Conservation (phyloP, 2,329 filamentous ascomycete species). For the Lomentospora prolificans region DNA sequence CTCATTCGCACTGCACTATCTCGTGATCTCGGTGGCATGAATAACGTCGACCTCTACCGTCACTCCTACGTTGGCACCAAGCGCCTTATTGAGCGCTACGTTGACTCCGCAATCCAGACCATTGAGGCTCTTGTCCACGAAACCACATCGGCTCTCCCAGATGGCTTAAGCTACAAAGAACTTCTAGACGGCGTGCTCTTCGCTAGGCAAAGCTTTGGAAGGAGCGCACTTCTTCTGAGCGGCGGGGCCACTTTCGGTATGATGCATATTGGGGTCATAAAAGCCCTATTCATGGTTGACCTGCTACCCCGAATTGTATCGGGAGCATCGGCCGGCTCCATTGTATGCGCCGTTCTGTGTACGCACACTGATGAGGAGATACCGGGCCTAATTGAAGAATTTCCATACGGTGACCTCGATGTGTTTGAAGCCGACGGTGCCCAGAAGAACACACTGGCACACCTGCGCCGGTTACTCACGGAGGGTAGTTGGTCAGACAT, state of each 20-base stretch:
- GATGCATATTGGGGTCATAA: constrained; percentile 83
- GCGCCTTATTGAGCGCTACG: constrained; percentile 75
- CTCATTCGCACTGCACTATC: constrained; percentile 71
- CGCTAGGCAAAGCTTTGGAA: constrained; percentile 72
- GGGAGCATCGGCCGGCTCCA: constrained; percentile 78
- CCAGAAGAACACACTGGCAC: constrained; percentile 50
- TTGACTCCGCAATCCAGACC: constrained; percentile 66
- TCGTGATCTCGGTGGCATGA: constrained; percentile 78
- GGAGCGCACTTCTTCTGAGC: constrained; percentile 72
- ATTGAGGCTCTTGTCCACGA: constrained; percentile 62
- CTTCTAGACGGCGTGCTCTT: constrained; percentile 60
- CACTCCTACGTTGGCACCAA: constrained; percentile 84
- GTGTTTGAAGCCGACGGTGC: constrained; percentile 61
- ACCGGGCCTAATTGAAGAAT: constrained; percentile 55
- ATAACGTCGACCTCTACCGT: constrained; percentile 69
- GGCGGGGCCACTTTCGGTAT: constrained; percentile 86
- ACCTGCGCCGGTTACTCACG: constrained; percentile 66
- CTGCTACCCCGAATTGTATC: constrained; percentile 80
- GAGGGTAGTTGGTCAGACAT: constrained; percentile 80
- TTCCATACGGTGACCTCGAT: constrained; percentile 69
- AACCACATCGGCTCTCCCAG: constrained; percentile 34
- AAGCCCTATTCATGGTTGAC: constrained; percentile 63
- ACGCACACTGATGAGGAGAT: constrained; percentile 71
- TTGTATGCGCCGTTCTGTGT: constrained; percentile 73
- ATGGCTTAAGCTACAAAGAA: constrained; percentile 47